Conservation (phyloP, 768 basidiomycete genomes). For the Lentinula guzmanii region DNA sequence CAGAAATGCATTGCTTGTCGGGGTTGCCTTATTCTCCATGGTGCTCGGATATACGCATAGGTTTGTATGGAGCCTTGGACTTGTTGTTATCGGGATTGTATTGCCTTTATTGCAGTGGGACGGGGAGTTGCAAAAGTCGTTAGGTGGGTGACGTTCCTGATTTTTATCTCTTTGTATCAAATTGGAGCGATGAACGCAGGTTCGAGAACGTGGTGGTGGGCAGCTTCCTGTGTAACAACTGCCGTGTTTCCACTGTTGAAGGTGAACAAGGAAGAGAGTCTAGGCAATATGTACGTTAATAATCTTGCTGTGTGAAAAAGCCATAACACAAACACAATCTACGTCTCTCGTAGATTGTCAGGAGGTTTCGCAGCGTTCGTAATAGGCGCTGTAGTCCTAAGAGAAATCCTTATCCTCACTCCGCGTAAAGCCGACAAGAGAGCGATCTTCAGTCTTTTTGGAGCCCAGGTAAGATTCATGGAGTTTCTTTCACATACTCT, state of each 20-base stretch:
- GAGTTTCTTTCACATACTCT: not conserved
- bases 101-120: slow-evolving; percentile 65
- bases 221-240: slow-evolving; percentile 41
- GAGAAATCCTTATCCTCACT: not conserved
- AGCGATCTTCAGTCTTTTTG: not conserved
- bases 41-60: slow-evolving; percentile 70
- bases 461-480: not conserved
- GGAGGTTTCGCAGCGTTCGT: slow-evolving; percentile 44
- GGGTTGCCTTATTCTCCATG: not conserved
- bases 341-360: slow-evolving; percentile 24
- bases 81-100: slow-evolving; percentile 47
- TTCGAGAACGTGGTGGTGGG: slow-evolving; percentile 31
- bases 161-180: not conserved
- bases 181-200: not conserved
- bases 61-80: slow-evolving; percentile 66
- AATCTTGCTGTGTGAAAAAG: not conserved
- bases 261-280: slow-evolving; percentile 66
- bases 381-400: slow-evolving; percentile 17
- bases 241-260: slow-evolving; percentile 66
- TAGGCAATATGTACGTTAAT: slow-evolving; percentile 49
- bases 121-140: slow-evolving; percentile 15
- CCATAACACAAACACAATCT: not conserved
- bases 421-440: not conserved
- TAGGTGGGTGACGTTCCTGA: not conserved
- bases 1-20: not conserved